Conservation (phyloP, 2,329 filamentous ascomycete species). For the Aspergillus intermedius region DNA sequence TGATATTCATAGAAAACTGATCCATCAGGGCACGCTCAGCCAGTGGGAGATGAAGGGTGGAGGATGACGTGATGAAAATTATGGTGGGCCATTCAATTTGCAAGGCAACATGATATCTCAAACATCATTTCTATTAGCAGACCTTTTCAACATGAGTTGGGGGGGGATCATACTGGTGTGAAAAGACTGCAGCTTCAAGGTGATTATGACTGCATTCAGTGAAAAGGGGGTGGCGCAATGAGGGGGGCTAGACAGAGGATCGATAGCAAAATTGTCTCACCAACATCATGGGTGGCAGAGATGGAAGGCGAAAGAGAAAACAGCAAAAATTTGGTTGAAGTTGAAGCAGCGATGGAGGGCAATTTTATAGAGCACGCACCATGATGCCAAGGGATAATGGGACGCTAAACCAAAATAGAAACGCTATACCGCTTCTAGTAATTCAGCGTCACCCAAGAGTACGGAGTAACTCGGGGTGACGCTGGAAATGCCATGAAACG, state of each 20-base stretch:
- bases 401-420: not conserved
- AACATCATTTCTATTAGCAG: not conserved
- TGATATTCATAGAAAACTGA: not conserved
- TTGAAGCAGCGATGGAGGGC: not conserved
- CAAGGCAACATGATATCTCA: not conserved
- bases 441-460: not conserved
- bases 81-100: not conserved
- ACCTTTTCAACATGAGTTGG: not conserved
- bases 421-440: not conserved
- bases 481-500: too few species aligned
- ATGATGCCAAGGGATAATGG: not conserved
- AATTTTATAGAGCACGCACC: not conserved
- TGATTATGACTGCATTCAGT: too few species aligned
- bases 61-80: not conserved
- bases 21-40: not conserved
- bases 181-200: not conserved
- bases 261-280: too few species aligned
- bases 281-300: too few species aligned
- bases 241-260: too few species aligned
- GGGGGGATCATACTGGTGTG: too few species aligned
- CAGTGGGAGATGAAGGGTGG: not conserved
- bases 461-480: too few species aligned
- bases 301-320: not conserved
- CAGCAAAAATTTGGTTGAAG: not conserved
- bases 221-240: too few species aligned